Percentiles rank a stretch among this genome's conserved stretches.
Conservation (phyloP, 169 alveolate genomes). For the Neospora caninum region DNA sequence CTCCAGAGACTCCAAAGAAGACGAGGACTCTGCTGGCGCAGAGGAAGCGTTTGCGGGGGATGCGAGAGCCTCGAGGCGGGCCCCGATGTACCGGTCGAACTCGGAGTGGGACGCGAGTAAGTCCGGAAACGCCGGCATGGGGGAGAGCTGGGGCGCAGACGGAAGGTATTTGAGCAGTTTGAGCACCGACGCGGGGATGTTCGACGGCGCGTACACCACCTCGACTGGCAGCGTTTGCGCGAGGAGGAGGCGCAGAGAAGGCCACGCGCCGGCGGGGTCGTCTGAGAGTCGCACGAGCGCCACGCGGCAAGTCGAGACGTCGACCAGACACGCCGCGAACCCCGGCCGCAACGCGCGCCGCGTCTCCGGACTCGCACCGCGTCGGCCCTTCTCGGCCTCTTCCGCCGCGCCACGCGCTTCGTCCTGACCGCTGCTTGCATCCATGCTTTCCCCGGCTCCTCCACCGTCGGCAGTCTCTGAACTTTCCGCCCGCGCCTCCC, state of each 20-base stretch:
- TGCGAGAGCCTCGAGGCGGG: neutral
- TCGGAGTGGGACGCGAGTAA: neutral
- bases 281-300: neutral
- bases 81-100: slow-evolving; percentile 11
- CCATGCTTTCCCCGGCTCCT: neutral
- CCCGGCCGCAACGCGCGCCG: slow-evolving; percentile 3
- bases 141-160: slow-evolving; percentile 52
- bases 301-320: slow-evolving; percentile 49
- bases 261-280: slow-evolving; percentile 23
- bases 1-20: neutral
- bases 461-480: neutral
- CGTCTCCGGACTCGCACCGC: neutral
- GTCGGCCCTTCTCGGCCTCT: neutral
- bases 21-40: neutral
- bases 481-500: neutral
- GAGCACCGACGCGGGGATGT: slow-evolving; percentile 42
- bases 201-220: slow-evolving; percentile 45
- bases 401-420: neutral
- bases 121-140: slow-evolving; percentile 35
- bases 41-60: neutral
- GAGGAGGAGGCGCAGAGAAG: slow-evolving; percentile 32
- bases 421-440: neutral
- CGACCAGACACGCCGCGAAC: slow-evolving; percentile 44
- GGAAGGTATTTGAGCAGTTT: slow-evolving; percentile 41
- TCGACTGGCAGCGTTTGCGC: slow-evolving; percentile 54